Evolutionary conservation across 768 basidiomycete species (phyloP).

Genomic region (Tulasnella sp.): DNA sequence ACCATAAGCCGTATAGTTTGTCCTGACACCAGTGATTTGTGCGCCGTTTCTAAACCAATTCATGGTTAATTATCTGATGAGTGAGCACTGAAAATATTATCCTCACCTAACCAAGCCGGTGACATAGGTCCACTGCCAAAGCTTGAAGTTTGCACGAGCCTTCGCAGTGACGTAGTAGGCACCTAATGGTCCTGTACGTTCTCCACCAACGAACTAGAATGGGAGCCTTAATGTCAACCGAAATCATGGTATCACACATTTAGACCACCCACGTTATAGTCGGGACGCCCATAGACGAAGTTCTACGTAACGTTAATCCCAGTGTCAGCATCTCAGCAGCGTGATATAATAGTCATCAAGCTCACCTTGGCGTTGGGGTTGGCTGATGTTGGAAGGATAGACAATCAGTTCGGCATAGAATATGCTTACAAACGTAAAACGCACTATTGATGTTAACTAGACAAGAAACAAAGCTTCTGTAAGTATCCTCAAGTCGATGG

Average conservation of each 20-base stretch:
- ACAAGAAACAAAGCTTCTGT: no score
- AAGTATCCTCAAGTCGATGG: no score
- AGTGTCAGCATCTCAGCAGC: no score
- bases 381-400: conserved; percentile 7
- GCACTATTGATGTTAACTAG: no score
- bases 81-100: no score
- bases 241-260: no score
- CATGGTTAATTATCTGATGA: no score
- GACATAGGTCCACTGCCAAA: conserved; percentile 39
- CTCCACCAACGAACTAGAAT: conserved; percentile 22
- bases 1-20: conserved; percentile 46
- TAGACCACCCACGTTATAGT: conserved; percentile 26
- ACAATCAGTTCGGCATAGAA: no score
- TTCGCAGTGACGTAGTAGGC: conserved; percentile 48
- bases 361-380: conserved; percentile 40
- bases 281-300: conserved; percentile 46
- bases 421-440: no score
- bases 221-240: neutral
- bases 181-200: conserved; percentile 43
- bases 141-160: conserved; percentile 40
- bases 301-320: no score
- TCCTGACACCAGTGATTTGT: conserved; percentile 46
- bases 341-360: no score
- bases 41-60: conserved; percentile 49
- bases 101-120: conserved; percentile 41